These are phyloP conservation scores for Chloranthus sessilifolius DNA, from an alignment of 164 flowering plant species.

Conservation along the genomic window DNA sequence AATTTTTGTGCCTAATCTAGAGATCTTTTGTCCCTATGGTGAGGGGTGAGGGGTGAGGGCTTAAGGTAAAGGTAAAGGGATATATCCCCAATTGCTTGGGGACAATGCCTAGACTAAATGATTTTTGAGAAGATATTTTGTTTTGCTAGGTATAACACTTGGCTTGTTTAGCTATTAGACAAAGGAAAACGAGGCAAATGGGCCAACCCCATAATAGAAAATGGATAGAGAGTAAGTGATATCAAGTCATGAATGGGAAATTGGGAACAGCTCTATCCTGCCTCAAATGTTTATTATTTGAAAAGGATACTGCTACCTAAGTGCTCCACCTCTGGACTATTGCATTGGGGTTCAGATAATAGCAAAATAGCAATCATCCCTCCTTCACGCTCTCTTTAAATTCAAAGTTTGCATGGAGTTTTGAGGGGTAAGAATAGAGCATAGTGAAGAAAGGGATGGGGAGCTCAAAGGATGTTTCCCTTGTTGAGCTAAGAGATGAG, in stretches of 20 bases:
- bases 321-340: slow-evolving; percentile 28
- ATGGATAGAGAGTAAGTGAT: slow-evolving; percentile 21
- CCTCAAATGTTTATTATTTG: slow-evolving; percentile 18
- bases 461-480: slow-evolving; percentile 37
- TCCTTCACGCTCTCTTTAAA: slow-evolving; percentile 7
- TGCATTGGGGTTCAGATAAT: too few relatives aligned
- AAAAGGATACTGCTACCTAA: slow-evolving; percentile 11
- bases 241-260: slow-evolving; percentile 25
- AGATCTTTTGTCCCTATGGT: too few relatives aligned
- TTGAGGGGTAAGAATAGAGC: background rate
- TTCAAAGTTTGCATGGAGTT: slow-evolving; percentile 6
- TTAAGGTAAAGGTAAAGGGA: too few relatives aligned
- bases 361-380: background rate
- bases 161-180: too few relatives aligned
- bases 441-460: slow-evolving; percentile 13
- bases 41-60: too few relatives aligned
- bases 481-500: slow-evolving; percentile 41
- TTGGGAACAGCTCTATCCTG: slow-evolving; percentile 18
- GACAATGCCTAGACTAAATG: too few relatives aligned
- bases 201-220: too few relatives aligned
- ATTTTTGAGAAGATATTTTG: too few relatives aligned
- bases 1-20: too few relatives aligned
- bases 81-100: too few relatives aligned
- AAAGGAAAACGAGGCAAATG: too few relatives aligned
- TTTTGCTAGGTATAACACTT: too few relatives aligned